Evolutionary conservation across 1,139 yeast species (phyloP).

Genomic region (Geotrichum australiense): DNA sequence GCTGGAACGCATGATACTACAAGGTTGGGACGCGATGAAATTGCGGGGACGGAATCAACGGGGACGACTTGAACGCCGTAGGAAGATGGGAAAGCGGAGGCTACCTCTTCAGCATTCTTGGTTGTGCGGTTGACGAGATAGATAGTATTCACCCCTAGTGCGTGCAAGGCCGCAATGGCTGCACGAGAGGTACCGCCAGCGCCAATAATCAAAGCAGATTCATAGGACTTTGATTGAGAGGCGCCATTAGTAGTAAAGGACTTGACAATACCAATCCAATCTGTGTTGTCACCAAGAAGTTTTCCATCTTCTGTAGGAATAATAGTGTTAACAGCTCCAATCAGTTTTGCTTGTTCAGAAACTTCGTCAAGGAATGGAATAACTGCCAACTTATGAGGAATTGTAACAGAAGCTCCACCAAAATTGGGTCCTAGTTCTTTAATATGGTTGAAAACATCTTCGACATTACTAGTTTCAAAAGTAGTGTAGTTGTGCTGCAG

Average conservation of each 20-base stretch:
- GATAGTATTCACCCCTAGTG: constrained; percentile 70
- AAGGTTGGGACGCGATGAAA: constrained; percentile 42
- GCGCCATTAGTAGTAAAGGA: constrained; percentile 55
- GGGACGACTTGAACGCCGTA: constrained; percentile 57
- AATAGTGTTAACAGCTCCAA: constrained; percentile 94
- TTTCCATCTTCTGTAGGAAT: constrained; percentile 49
- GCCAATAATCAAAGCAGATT: constrained; percentile 60
- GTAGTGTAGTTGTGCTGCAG: constrained; percentile 68
- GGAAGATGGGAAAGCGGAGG: constrained; percentile 51
- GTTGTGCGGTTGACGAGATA: constrained; percentile 78
- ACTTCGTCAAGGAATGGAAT: constrained; percentile 53
- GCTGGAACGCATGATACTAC: constrained; percentile 89
- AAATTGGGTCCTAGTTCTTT: constrained; percentile 48
- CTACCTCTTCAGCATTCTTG: constrained; percentile 55
- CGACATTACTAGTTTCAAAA: constrained; percentile 62
- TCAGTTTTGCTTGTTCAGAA: constrained; percentile 60
- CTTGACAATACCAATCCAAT: constrained; percentile 82
- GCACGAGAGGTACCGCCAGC: constrained; percentile 98
- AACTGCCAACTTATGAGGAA: constrained; percentile 79
- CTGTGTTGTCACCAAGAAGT: constrained; percentile 85
- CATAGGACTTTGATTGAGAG: constrained; percentile 37
- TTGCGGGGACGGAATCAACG: constrained; percentile 27
- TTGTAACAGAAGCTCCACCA: constrained; percentile 90
- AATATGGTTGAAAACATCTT: constrained; percentile 41
- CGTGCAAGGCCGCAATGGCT: constrained; percentile 77